These are phyloP conservation scores for Fusarium miscanthi DNA, from an alignment of 2,329 filamentous ascomycete species.

Conservation along the genomic window DNA sequence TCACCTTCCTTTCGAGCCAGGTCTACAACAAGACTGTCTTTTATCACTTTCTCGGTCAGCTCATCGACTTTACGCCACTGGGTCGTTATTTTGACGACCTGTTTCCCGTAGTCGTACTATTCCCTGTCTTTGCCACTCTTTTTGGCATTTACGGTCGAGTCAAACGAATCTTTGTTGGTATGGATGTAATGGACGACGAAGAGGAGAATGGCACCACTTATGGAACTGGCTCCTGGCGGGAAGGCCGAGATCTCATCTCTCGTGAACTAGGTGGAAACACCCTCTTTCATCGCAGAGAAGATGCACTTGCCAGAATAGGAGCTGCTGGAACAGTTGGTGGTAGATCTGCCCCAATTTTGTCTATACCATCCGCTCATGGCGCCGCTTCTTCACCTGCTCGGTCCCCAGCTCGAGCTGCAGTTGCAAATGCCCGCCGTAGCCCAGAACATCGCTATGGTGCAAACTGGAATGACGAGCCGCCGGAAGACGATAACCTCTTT, in stretches of 20 bases:
- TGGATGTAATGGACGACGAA: constrained; percentile 79
- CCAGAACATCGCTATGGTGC: constrained; percentile 43
- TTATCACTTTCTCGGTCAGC: constrained; percentile 83
- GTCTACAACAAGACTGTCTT: constrained; percentile 85
- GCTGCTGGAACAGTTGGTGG: constrained; percentile 42
- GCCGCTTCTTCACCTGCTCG: constrained; percentile 51
- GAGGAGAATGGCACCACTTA: constrained; percentile 72
- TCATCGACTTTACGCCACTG: constrained; percentile 85
- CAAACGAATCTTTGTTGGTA: constrained; percentile 81
- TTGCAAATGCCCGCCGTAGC: constrained; percentile 44
- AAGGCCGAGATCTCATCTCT: constrained; percentile 90
- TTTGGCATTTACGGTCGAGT: constrained; percentile 91
- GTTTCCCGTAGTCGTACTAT: constrained; percentile 87
- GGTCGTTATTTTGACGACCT: constrained; percentile 87
- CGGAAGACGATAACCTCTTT: constrained; percentile 85
- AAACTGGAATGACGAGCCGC: constrained; percentile 63
- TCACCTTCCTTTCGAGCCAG: constrained; percentile 82
- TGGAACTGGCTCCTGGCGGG: constrained; percentile 87
- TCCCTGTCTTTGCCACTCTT: constrained; percentile 85
- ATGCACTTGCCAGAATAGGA: constrained; percentile 52
- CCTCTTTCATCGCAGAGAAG: constrained; percentile 61
- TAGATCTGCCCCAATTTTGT: constrained; percentile 59
- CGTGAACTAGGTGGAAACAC: constrained; percentile 79
- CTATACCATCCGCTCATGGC: constrained; percentile 57
- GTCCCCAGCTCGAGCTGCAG: constrained; percentile 55